A percentile compares a stretch with the other conserved stretches of the same genome.
Evolutionary conservation across 768 basidiomycete genomes (phyloP).

Genomic region (Amyloporia xantha): DNA sequence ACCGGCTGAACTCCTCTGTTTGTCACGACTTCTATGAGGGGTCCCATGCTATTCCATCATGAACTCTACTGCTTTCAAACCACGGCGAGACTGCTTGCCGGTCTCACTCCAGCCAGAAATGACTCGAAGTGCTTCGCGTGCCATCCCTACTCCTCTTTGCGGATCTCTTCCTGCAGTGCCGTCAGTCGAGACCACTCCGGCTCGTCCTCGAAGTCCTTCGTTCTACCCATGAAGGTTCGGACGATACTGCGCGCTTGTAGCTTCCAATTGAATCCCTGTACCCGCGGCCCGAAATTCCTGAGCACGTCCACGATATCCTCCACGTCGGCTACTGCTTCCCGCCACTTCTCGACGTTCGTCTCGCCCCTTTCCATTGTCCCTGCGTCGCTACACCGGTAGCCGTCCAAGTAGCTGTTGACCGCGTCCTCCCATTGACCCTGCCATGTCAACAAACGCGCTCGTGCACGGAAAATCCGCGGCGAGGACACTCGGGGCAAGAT

Average conservation of each 20-base stretch:
- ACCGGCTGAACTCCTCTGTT: slow-evolving; percentile 2
- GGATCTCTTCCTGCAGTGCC: slow-evolving; percentile 54
- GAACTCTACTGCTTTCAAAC: slow-evolving; percentile 8
- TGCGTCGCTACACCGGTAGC: slow-evolving; percentile 69
- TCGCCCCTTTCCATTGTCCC: slow-evolving; percentile 58
- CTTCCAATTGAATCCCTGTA: slow-evolving; percentile 63
- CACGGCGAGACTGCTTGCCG: slow-evolving; percentile 12
- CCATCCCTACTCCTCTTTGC: slow-evolving; percentile 16
- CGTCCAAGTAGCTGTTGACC: slow-evolving; percentile 77
- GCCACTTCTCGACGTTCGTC: slow-evolving; percentile 62
- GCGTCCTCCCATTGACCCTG: slow-evolving; percentile 69
- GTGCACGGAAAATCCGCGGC: slow-evolving; percentile 73
- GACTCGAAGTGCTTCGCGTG: slow-evolving; percentile 3
- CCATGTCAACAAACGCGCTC: slow-evolving; percentile 76
- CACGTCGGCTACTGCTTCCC: slow-evolving; percentile 71
- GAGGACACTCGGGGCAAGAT: slow-evolving; percentile 81
- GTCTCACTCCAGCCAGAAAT: slow-evolving; percentile 10
- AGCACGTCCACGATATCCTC: slow-evolving; percentile 80
- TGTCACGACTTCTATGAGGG: background rate
- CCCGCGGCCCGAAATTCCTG: slow-evolving; percentile 73
- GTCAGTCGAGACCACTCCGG: slow-evolving; percentile 71
- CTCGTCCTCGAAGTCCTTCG: slow-evolving; percentile 83
- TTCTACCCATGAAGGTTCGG: slow-evolving; percentile 82
- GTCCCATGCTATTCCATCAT: slow-evolving; percentile 4
- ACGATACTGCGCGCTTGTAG: slow-evolving; percentile 83